phyloP scores from a whole-genome alignment of 1,284 basidiomycete genomes.

The Boletellus deceptivus region DNA sequence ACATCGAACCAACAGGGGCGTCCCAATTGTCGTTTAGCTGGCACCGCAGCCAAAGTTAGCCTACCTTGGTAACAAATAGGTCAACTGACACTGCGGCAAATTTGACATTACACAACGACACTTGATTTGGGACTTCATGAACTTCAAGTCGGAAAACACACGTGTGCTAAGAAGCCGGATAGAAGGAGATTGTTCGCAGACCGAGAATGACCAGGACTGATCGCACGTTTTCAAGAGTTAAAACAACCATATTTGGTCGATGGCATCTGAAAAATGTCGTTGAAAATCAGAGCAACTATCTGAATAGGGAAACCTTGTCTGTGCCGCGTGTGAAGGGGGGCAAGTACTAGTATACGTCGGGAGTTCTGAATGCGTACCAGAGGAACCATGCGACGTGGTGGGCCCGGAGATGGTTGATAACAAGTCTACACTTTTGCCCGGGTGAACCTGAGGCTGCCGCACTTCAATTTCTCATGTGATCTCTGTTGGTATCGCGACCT shows the following conservation, averaged over 20 bases:
- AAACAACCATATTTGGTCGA: neutral
- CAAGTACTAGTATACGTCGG: slow-evolving; percentile 3
- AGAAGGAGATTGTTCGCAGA: slow-evolving; percentile 9
- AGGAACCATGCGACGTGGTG: neutral
- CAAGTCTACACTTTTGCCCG: neutral
- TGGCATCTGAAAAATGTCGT: neutral
- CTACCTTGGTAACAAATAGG: slow-evolving; percentile 20
- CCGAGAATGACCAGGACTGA: slow-evolving; percentile 18
- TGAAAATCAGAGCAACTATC: neutral
- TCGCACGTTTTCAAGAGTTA: slow-evolving; percentile 9
- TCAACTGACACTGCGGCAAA: slow-evolving; percentile 22
- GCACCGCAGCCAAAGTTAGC: neutral
- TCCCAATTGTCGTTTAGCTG: slow-evolving; percentile 8
- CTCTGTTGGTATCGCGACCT: slow-evolving; percentile 18
- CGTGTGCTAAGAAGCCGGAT: slow-evolving; percentile 24
- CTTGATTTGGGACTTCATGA: slow-evolving; percentile 1
- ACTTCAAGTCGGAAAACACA: slow-evolving; percentile 20
- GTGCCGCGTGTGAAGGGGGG: neutral
- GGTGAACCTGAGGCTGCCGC: neutral
- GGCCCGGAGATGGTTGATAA: neutral
- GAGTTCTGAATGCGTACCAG: slow-evolving; percentile 1
- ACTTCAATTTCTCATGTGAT: neutral
- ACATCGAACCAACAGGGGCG: slow-evolving; percentile 9
- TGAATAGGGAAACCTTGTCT: neutral
- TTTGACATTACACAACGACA: neutral